phyloP scores from a whole-genome alignment of 441 rosid species.

The Hura crepitans region DNA sequence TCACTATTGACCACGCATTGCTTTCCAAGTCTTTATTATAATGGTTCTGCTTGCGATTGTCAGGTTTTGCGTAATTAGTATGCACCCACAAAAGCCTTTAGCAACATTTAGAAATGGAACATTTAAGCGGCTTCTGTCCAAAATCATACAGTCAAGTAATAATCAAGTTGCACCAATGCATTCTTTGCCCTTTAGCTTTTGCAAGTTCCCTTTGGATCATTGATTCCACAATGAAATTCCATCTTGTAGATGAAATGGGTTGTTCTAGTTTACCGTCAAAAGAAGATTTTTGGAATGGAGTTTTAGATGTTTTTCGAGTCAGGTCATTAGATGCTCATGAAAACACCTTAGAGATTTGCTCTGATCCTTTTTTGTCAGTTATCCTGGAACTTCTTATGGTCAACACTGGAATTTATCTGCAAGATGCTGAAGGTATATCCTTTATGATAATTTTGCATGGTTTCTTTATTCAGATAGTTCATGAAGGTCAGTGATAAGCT shows the following conservation, averaged over 20 bases:
- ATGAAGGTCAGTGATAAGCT: too few relatives aligned
- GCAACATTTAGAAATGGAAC: slow-evolving; percentile 1
- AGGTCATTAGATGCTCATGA: slow-evolving; percentile 10
- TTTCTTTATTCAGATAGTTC: not conserved
- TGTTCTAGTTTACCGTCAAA: not conserved
- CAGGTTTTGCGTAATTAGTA: not conserved
- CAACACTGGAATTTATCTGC: not conserved
- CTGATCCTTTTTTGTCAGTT: slow-evolving; percentile 12
- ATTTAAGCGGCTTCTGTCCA: not conserved
- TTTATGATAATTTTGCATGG: not conserved
- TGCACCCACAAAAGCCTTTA: not conserved
- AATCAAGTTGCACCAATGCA: not conserved
- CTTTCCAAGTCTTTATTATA: too few relatives aligned
- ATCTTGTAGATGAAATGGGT: not conserved
- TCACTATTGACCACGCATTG: too few relatives aligned
- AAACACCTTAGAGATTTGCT: not conserved
- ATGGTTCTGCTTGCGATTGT: not conserved
- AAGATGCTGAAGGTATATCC: not conserved
- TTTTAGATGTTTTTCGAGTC: not conserved
- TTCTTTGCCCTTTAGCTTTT: slow-evolving; percentile 2
- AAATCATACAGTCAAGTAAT: not conserved
- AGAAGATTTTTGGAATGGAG: not conserved
- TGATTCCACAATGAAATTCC: not conserved
- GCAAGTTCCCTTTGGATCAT: not conserved
- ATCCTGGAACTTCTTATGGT: not conserved